These are phyloP conservation scores for Paspalum vaginatum DNA, from an alignment of 176 grass and related monocot species.

Conservation along the genomic window DNA sequence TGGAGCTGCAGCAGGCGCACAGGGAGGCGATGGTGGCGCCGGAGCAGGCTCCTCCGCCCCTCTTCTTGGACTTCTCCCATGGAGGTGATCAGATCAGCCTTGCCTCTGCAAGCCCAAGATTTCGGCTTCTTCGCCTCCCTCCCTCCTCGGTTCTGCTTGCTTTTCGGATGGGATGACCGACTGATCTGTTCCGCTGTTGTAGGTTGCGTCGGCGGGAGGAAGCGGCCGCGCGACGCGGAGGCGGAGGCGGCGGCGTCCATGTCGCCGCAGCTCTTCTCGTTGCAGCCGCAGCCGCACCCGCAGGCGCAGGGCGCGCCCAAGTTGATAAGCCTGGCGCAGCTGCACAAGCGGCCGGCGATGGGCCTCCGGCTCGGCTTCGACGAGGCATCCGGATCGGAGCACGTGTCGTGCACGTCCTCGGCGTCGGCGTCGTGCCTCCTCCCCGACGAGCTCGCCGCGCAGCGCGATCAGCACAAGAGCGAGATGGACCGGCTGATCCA, in stretches of 20 bases:
- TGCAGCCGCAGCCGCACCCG: slow-evolving; percentile 37
- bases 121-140: background rate
- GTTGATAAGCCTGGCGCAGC: slow-evolving; percentile 48
- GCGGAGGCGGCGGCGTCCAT: background rate
- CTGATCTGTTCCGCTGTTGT: background rate
- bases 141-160: background rate
- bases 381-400: slow-evolving; percentile 31
- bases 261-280: slow-evolving; percentile 39
- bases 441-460: slow-evolving; percentile 52
- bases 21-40: background rate
- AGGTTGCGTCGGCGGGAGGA: slow-evolving; percentile 45
- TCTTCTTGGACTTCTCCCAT: slow-evolving; percentile 39
- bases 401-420: slow-evolving; percentile 38
- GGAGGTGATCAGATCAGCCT: slow-evolving; percentile 10
- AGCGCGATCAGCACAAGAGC: slow-evolving; percentile 51
- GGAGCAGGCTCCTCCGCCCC: background rate
- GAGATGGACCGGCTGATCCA: slow-evolving; percentile 75
- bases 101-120: background rate
- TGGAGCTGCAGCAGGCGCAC: background rate
- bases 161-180: background rate
- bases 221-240: slow-evolving; percentile 46
- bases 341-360: slow-evolving; percentile 47
- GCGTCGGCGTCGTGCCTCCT: slow-evolving; percentile 45
- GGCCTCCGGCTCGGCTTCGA: slow-evolving; percentile 60
- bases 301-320: background rate